Evolutionary conservation across 164 flowering plant genomes (phyloP).

Genomic region (Nymphaea thermarum): DNA sequence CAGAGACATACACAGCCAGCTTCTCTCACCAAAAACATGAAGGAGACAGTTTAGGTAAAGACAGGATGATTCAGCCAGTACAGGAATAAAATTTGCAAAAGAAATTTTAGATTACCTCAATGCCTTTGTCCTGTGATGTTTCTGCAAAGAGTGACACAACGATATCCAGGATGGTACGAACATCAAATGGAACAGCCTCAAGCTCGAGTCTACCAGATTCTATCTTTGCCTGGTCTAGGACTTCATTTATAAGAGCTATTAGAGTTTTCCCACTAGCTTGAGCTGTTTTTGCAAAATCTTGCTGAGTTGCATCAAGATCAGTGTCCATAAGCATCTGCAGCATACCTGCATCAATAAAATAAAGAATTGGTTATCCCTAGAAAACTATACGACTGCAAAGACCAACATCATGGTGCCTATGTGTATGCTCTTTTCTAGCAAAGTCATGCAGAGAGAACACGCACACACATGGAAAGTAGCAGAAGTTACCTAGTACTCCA

Average conservation of each 20-base stretch:
- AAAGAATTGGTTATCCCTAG: not conserved
- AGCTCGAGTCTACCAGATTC: slow-evolving; percentile 93
- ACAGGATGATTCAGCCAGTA: not conserved
- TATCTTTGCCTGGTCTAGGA: slow-evolving; percentile 96
- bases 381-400: too few species aligned
- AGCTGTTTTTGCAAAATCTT: slow-evolving; percentile 84
- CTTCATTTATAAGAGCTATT: slow-evolving; percentile 78
- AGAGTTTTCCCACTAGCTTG: slow-evolving; percentile 72
- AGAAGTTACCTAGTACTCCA: slow-evolving; percentile 70
- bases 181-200: slow-evolving; percentile 74
- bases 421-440: not conserved
- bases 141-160: slow-evolving; percentile 60
- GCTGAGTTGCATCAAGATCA: slow-evolving; percentile 55
- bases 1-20: slow-evolving; percentile 84
- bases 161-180: slow-evolving; percentile 58
- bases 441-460: not conserved
- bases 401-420: too few species aligned
- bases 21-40: slow-evolving; percentile 20
- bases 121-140: slow-evolving; percentile 57
- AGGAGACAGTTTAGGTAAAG: not conserved
- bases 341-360: slow-evolving; percentile 48
- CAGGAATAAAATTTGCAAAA: not conserved
- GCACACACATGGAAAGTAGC: not conserved
- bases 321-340: slow-evolving; percentile 94
- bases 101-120: slow-evolving; percentile 47